phyloP scores from a whole-genome alignment of 139 green algal genomes.

The Chlamydomonas incerta region DNA sequence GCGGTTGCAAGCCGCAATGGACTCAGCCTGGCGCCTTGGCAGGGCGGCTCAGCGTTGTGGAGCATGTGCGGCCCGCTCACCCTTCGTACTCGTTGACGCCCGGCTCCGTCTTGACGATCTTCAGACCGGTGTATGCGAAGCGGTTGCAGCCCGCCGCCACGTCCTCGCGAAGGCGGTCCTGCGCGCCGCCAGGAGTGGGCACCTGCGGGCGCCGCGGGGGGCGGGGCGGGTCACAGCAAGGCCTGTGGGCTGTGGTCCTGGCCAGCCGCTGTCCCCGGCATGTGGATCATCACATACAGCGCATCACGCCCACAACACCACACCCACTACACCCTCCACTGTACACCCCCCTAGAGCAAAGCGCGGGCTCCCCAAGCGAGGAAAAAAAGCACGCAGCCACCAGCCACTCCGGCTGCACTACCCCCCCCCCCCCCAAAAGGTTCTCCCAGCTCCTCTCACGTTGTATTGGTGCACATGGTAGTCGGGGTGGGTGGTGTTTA shows the following conservation, averaged over 20 bases:
- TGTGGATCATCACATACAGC: too few species aligned
- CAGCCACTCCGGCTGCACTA: too few species aligned
- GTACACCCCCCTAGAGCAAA: too few species aligned
- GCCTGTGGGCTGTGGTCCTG: neutral
- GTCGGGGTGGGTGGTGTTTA: constrained; percentile 33
- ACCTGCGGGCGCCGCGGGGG: neutral
- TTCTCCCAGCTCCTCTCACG: too few species aligned
- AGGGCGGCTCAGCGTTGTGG: too few species aligned
- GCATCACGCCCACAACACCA: too few species aligned
- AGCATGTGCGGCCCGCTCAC: too few species aligned
- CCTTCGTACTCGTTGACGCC: constrained; percentile 15
- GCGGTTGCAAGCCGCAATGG: neutral
- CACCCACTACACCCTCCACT: too few species aligned
- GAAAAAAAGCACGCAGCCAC: too few species aligned
- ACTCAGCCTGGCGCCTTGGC: neutral
- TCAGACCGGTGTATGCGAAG: constrained; percentile 28
- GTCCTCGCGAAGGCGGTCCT: constrained; percentile 15
- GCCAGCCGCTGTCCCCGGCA: too few species aligned
- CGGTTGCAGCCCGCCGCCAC: constrained; percentile 14
- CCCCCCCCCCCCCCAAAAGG: too few species aligned
- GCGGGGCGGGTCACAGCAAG: neutral
- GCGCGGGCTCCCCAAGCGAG: too few species aligned
- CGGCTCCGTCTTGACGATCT: constrained; percentile 14
- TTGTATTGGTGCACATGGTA: constrained; percentile 32
- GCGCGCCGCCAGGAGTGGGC: constrained; percentile 3